Percentiles rank a stretch among this genome's conserved stretches.
These are phyloP conservation scores for Conoideocrella luteorostrata DNA, from an alignment of 2,329 filamentous ascomycete genomes.

Conservation along the genomic window DNA sequence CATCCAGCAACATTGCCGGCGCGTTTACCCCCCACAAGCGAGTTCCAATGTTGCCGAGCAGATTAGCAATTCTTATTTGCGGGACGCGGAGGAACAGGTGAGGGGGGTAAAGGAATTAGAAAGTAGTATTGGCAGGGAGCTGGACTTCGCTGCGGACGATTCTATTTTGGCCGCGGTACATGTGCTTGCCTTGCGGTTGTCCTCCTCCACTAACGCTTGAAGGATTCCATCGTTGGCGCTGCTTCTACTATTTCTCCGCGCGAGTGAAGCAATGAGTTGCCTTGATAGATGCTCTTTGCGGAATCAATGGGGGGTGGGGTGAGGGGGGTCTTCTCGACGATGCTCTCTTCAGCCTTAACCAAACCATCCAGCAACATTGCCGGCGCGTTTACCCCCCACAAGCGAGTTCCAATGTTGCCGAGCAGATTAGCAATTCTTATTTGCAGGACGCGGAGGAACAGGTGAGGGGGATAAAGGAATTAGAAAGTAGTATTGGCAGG, in stretches of 20 bases:
- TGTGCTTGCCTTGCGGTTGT: too few species aligned
- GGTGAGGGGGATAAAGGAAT: conserved; percentile 27
- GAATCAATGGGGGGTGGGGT: too few species aligned
- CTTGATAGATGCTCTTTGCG: too few species aligned
- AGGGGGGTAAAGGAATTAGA: conserved; percentile 28
- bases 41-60: conserved; percentile 67
- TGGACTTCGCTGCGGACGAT: too few species aligned
- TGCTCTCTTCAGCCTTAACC: conserved; percentile 52
- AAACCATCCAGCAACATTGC: conserved; percentile 56
- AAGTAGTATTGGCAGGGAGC: conserved; percentile 29
- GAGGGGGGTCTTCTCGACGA: too few species aligned
- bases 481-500: conserved; percentile 28
- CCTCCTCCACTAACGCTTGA: too few species aligned
- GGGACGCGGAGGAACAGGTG: conserved; percentile 34
- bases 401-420: conserved; percentile 63
- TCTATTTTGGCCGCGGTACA: too few species aligned
- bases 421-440: conserved; percentile 65
- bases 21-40: conserved; percentile 63
- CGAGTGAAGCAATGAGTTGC: too few species aligned
- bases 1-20: conserved; percentile 57
- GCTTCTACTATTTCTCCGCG: too few species aligned
- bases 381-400: conserved; percentile 61
- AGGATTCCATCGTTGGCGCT: too few species aligned
- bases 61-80: conserved; percentile 59
- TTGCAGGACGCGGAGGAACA: conserved; percentile 38